Conservation (phyloP, 257 asterid genomes). For the Eustoma russellianum region DNA sequence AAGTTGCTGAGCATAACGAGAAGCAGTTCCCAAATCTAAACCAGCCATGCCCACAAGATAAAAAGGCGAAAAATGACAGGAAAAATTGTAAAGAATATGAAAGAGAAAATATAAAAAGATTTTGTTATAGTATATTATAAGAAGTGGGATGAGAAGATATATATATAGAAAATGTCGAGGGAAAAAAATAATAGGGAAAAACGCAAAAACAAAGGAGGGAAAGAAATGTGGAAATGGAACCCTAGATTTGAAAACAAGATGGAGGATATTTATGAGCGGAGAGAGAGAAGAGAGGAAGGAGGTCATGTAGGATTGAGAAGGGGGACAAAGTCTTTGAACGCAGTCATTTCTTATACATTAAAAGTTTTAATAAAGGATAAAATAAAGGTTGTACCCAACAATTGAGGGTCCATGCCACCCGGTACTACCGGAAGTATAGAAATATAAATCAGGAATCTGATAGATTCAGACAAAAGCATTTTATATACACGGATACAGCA, state of each 20-base stretch:
- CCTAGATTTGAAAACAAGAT: conserved; percentile 14
- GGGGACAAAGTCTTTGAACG: conserved; percentile 1
- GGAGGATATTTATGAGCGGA: conserved; percentile 7
- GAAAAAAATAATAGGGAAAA: neutral
- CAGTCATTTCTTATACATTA: conserved; percentile 11
- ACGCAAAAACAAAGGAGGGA: neutral
- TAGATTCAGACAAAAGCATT: too few species aligned
- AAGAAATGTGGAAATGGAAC: conserved; percentile 9
- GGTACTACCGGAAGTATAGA: too few species aligned
- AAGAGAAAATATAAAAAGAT: neutral
- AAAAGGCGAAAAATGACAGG: conserved; percentile 4
- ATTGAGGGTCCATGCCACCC: too few species aligned
- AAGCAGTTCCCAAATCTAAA: conserved; percentile 61
- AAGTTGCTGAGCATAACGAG: conserved; percentile 54
- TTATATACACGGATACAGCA: too few species aligned
- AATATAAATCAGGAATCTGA: too few species aligned
- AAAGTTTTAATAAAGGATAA: conserved; percentile 15
- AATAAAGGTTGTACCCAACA: too few species aligned
- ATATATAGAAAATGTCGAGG: too few species aligned
- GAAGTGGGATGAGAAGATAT: neutral
- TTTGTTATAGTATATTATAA: conserved; percentile 2
- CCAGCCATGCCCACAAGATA: conserved; percentile 46
- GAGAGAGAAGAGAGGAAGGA: conserved; percentile 6
- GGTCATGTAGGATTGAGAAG: neutral
- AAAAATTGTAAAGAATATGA: conserved; percentile 6